phyloP scores from a whole-genome alignment of 1,139 yeast species.

The Pichia sp. region DNA sequence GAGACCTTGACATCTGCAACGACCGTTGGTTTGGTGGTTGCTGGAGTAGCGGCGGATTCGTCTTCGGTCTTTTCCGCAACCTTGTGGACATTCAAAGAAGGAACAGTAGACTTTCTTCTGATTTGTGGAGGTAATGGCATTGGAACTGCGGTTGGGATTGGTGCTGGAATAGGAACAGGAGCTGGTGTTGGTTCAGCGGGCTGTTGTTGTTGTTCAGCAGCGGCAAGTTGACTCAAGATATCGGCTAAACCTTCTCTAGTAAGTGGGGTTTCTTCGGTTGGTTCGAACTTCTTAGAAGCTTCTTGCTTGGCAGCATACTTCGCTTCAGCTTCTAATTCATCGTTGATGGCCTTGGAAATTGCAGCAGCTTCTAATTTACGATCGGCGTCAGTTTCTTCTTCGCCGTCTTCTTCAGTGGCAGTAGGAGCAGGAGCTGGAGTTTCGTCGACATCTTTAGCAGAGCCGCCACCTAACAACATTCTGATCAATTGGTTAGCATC shows the following conservation, averaged over 20 bases:
- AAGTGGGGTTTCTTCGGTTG: constrained; percentile 8
- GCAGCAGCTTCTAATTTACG: not conserved
- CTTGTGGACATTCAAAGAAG: constrained; percentile 36
- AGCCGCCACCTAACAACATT: constrained; percentile 12
- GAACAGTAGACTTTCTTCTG: constrained; percentile 22
- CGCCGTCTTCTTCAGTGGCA: not conserved
- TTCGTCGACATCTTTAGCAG: not conserved
- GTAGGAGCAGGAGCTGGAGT: too few species aligned
- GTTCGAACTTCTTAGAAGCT: not conserved
- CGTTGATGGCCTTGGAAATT: not conserved
- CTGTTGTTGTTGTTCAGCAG: not conserved
- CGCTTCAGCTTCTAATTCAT: constrained; percentile 2
- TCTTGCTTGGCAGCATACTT: not conserved
- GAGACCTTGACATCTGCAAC: constrained; percentile 38
- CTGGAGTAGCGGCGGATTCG: not conserved
- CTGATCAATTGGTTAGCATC: constrained; percentile 15
- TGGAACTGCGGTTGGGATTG: not conserved
- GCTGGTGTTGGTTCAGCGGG: not conserved
- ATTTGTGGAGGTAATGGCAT: constrained; percentile 1
- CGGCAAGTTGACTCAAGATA: constrained; percentile 7
- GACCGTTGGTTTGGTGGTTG: constrained; percentile 1
- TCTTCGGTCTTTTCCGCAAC: constrained; percentile 23
- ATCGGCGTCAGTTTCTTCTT: constrained; percentile 1
- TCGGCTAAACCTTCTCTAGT: constrained; percentile 17
- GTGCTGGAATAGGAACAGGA: not conserved